phyloP scores from a whole-genome alignment of 192 early-diverging fungal species.

The Coemansia sp. region DNA sequence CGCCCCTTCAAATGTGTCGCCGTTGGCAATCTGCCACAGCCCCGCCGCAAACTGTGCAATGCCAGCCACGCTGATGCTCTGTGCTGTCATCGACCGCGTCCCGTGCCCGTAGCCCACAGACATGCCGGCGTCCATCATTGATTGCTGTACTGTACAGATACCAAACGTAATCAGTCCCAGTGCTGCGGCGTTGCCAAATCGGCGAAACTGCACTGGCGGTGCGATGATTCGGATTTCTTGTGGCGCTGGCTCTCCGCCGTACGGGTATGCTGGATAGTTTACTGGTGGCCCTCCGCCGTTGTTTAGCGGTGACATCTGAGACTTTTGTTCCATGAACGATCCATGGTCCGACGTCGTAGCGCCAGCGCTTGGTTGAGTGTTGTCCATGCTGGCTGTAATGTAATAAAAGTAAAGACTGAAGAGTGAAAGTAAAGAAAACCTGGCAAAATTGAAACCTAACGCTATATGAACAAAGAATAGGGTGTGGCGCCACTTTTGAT shows the following conservation, averaged over 20 bases:
- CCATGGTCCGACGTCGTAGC: not conserved
- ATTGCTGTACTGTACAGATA: constrained; percentile 46
- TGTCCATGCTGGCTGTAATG: not conserved
- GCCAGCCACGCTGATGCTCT: constrained; percentile 38
- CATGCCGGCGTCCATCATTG: constrained; percentile 49
- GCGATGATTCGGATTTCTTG: constrained; percentile 47
- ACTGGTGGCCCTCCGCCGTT: not conserved
- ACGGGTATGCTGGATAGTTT: constrained; percentile 13
- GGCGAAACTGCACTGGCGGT: constrained; percentile 47
- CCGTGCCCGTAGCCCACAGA: constrained; percentile 50
- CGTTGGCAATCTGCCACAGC: constrained; percentile 54
- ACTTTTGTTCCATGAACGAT: not conserved
- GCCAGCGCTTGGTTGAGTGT: not conserved
- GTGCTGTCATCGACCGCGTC: constrained; percentile 23
- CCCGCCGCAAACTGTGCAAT: constrained; percentile 38
- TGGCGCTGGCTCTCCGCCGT: constrained; percentile 2
- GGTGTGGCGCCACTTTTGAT: not conserved
- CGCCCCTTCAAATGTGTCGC: constrained; percentile 51
- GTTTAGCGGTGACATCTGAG: not conserved
- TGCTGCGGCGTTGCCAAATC: constrained; percentile 49
- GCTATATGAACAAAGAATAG: not conserved
- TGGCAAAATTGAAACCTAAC: too few species aligned
- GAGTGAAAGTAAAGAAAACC: too few species aligned
- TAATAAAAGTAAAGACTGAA: not conserved
- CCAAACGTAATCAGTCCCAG: constrained; percentile 48